These are phyloP conservation scores for Clavaria fumosa DNA, from an alignment of 768 basidiomycete species.

Conservation along the genomic window DNA sequence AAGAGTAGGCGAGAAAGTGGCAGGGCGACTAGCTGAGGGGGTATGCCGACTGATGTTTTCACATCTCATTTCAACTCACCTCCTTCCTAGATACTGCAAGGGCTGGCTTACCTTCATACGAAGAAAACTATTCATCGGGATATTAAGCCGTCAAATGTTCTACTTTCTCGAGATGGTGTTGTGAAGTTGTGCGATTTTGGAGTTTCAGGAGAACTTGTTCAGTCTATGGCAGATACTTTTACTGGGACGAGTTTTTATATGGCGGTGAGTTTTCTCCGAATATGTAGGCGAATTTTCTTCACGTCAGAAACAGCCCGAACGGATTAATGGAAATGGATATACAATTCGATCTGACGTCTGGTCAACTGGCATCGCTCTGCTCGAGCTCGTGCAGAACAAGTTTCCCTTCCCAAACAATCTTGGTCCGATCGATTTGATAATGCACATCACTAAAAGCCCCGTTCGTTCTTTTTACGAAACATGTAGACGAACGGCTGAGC, in stretches of 20 bases:
- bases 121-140: constrained; percentile 91
- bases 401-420: constrained; percentile 92
- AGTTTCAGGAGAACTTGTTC: constrained; percentile 89
- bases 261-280: constrained; percentile 76
- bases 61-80: background rate
- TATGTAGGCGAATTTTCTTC: constrained; percentile 71
- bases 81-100: constrained; percentile 55
- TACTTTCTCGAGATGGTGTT: constrained; percentile 76
- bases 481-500: constrained; percentile 1
- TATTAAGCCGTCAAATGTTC: constrained; percentile 88
- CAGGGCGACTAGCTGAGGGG: constrained; percentile 86
- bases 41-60: constrained; percentile 40
- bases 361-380: constrained; percentile 89
- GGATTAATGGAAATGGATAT: constrained; percentile 83
- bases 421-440: constrained; percentile 86
- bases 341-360: constrained; percentile 95
- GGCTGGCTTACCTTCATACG: constrained; percentile 85
- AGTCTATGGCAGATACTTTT: constrained; percentile 86
- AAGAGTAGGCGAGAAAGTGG: constrained; percentile 74
- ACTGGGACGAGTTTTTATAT: constrained; percentile 98
- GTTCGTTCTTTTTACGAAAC: constrained; percentile 22
- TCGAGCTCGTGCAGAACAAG: constrained; percentile 86
- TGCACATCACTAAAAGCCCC: constrained; percentile 74
- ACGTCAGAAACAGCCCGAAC: constrained; percentile 55
- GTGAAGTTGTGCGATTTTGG: constrained; percentile 95